Evolutionary conservation across 345 rosid genomes (phyloP), one percentile per base, ranked within the genome.

Genomic region (Capsella bursapastoris): DNA sequence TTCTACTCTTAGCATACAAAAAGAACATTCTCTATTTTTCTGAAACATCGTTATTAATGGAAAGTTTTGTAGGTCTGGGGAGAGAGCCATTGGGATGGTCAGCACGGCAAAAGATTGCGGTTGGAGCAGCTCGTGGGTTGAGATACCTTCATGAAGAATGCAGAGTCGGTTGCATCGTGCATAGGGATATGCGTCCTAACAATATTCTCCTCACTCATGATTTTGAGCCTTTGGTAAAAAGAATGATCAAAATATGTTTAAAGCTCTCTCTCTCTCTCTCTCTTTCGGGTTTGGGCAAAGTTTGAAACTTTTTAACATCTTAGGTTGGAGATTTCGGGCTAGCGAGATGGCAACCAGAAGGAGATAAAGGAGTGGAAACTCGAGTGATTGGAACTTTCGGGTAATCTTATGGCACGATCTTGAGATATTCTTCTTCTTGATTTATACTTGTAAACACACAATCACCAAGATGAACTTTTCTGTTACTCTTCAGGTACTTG

Each of bases 311-410:
- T 32, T 50, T 34, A 34, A 66, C 34, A 11, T 51, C 65, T 58
- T 53, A 62, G 99, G 99, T 95, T 73, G 99, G 99, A 70, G 99
- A 95, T 82, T 95, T 95, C 40, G 99, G 99, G 60, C 83, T 95
- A 47, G 99, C 99, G 31, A 86, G 99, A 77, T 95, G 99, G 97
- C 99, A 95, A 75, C 99, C 97, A 29, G 96, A 92, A 81, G 99
- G 97, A 64, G 96, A 95, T 74, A 79, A 66, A 83, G 97, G 97
- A 73, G 97, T 90, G 7, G 96, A 92, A 68, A 95, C 99, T 10
- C 77, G 99, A 80, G 93, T 95, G 14, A 90, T 95, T 52, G 99
- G 99, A 83, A 92, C 93, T 45, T 95, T 95, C 59, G 99, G 99
- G 97, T 94, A 88, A 63, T 10, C 34, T 15, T 57, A 18, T 48